These are phyloP conservation scores for Garcia nutans DNA, from an alignment of 345 rosid genomes.

Conservation along the genomic window DNA sequence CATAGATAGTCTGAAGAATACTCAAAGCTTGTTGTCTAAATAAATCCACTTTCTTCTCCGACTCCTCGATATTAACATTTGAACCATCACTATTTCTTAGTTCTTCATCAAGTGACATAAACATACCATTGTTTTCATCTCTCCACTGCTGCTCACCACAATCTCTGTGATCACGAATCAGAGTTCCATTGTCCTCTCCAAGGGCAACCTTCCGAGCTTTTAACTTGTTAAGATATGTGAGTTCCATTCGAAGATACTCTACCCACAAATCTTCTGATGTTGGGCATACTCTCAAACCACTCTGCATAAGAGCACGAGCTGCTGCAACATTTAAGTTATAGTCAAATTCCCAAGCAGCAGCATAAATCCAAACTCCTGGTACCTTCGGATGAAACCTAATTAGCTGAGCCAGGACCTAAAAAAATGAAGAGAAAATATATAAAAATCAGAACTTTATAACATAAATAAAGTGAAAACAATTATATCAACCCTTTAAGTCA, in stretches of 20 bases:
- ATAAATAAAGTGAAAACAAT: not conserved
- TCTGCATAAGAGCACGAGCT: conserved; percentile 91
- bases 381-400: conserved; percentile 83
- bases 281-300: conserved; percentile 77
- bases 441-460: not conserved
- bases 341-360: conserved; percentile 97
- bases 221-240: conserved; percentile 78
- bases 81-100: conserved; percentile 31
- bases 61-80: conserved; percentile 40
- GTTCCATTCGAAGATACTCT: conserved; percentile 91
- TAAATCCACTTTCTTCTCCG: conserved; percentile 44
- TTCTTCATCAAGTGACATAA: conserved; percentile 63
- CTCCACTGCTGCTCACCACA: conserved; percentile 55
- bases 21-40: conserved; percentile 63
- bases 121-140: conserved; percentile 62
- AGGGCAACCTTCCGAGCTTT: conserved; percentile 79
- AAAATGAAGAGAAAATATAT: not conserved
- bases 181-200: conserved; percentile 67
- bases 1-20: conserved; percentile 59
- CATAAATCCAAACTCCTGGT: conserved; percentile 89
- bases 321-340: conserved; percentile 69
- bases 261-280: conserved; percentile 85
- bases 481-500: not conserved
- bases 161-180: conserved; percentile 39
- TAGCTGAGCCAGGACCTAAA: conserved; percentile 74